phyloP scores from a whole-genome alignment of 495 filamentous ascomycete species.

The Cairneyella variabilis region DNA sequence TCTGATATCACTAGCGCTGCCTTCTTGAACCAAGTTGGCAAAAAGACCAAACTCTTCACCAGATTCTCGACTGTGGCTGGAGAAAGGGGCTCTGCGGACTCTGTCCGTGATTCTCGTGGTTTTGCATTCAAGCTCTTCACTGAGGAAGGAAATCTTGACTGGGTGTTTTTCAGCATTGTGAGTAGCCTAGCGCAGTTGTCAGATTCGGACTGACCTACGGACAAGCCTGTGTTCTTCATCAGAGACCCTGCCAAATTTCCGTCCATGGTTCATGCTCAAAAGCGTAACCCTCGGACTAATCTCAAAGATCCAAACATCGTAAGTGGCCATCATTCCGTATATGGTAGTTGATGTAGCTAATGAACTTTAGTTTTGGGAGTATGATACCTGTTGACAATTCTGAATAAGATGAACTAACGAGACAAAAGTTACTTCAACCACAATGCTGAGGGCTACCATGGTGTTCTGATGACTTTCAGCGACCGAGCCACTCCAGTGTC shows the following conservation, averaged over 20 bases:
- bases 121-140: constrained; percentile 80
- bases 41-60: constrained; percentile 59
- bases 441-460: constrained; percentile 65
- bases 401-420: too few species aligned
- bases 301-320: constrained; percentile 37
- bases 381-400: too few species aligned
- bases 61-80: constrained; percentile 74
- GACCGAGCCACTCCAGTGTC: constrained; percentile 68
- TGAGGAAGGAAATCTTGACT: constrained; percentile 76
- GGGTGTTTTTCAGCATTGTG: constrained; percentile 66
- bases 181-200: too few species aligned
- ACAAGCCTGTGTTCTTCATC: constrained; percentile 80
- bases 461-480: constrained; percentile 68
- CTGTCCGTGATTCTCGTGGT: constrained; percentile 63
- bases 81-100: constrained; percentile 67
- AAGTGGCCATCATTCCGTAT: constrained; percentile 65
- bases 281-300: constrained; percentile 68
- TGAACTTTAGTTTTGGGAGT: too few species aligned
- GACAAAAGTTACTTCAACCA: too few species aligned
- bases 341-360: too few species aligned
- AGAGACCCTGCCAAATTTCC: constrained; percentile 79
- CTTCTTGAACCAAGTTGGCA: constrained; percentile 60
- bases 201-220: too few species aligned
- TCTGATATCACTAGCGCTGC: constrained; percentile 24
- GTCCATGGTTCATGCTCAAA: constrained; percentile 71